Percentiles rank a stretch among this genome's conserved stretches.
Conservation (phyloP, 176 grass and related monocot genomes). For the Leersia perrieri region DNA sequence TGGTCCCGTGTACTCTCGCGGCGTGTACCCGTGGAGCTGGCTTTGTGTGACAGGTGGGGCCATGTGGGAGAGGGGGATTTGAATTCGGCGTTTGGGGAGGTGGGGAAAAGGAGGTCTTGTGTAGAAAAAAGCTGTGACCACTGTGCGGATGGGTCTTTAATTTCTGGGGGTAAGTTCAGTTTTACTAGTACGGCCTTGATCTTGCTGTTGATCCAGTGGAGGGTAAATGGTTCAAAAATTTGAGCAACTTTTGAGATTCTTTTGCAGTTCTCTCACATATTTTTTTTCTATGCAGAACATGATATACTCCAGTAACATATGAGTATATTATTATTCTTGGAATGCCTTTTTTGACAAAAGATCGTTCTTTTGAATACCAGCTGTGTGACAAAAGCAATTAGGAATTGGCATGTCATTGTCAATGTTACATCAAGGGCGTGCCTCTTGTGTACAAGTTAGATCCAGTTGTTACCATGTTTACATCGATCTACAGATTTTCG, state of each 20-base stretch:
- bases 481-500: not conserved
- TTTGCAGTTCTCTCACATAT: not conserved
- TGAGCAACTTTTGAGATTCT: not conserved
- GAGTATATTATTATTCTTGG: not conserved
- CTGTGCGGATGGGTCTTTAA: not conserved
- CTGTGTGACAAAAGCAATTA: not conserved
- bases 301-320: no score
- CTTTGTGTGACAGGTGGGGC: not conserved
- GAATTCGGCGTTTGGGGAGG: constrained; percentile 17
- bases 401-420: not conserved
- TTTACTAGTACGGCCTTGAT: not conserved
- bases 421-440: not conserved
- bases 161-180: constrained; percentile 2
- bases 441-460: not conserved
- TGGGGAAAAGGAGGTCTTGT: not conserved
- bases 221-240: constrained; percentile 30
- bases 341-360: not conserved
- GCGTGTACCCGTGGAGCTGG: not conserved
- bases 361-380: not conserved
- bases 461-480: constrained; percentile 26
- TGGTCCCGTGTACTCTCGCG: not conserved
- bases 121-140: not conserved
- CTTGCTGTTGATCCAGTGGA: not conserved
- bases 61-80: not conserved
- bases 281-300: not conserved